These are phyloP conservation scores for Rhizopogon salebrosus DNA, from an alignment of 768 basidiomycete species.

Conservation along the genomic window DNA sequence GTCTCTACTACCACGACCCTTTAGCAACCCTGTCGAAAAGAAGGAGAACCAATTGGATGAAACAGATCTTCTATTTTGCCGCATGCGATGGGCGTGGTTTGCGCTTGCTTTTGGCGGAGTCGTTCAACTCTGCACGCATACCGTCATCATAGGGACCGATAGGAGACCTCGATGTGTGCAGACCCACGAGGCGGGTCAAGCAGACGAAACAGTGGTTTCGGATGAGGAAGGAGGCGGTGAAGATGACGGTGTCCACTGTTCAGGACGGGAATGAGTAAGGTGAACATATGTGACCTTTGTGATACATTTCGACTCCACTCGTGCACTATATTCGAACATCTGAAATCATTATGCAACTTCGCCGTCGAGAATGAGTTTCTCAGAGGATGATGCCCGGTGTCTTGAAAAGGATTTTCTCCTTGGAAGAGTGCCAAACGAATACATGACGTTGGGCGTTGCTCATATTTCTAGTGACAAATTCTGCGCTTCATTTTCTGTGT, in stretches of 20 bases:
- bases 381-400: too few relatives aligned
- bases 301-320: not conserved
- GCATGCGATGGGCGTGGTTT: conserved; percentile 51
- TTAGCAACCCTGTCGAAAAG: conserved; percentile 9
- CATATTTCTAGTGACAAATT: too few relatives aligned
- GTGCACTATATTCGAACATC: not conserved
- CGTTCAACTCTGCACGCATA: conserved; percentile 4
- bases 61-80: conserved; percentile 43
- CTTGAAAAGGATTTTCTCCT: too few relatives aligned
- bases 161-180: not conserved
- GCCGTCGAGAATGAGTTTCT: too few relatives aligned
- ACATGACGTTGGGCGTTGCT: too few relatives aligned
- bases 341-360: too few relatives aligned
- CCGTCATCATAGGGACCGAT: not conserved
- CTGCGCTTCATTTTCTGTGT: too few relatives aligned
- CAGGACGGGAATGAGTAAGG: conserved; percentile 10
- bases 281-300: not conserved
- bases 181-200: not conserved
- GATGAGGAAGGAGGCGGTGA: conserved; percentile 1
- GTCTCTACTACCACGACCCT: conserved; percentile 35
- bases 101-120: conserved; percentile 40
- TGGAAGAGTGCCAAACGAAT: too few relatives aligned
- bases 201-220: not conserved
- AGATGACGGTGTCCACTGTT: conserved; percentile 5
- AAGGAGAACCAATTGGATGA: conserved; percentile 17